Evolutionary conservation across 139 green algal species (phyloP), one percentile per base, ranked within the genome.

Genomic region (Monoraphidium neglectum): DNA sequence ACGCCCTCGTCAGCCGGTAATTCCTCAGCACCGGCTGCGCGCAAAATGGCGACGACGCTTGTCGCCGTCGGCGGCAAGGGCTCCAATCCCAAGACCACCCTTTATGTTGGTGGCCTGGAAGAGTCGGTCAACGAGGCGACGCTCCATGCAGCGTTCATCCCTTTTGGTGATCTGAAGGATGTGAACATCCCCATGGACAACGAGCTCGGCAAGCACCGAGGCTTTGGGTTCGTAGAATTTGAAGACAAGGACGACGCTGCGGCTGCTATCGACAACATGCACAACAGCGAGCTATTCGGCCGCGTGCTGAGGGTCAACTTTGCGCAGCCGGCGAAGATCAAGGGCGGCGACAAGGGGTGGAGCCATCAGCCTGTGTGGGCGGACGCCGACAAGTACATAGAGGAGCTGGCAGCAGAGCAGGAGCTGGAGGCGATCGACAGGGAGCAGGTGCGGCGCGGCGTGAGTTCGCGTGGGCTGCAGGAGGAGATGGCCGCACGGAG

Each of bases 131-230:
- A 90, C 66, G 95, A 98, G 62, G 87, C 87, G 2, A 89, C 90
- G 15, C 84, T 99, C 43, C 93, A 98, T 68, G 87, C 93, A 18
- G 95, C 95, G 0, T 99, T 99, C 83, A 88, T 99, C 30, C 95
- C 96, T 0, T 99, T 99, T 86, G 96, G 96, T 0, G 94, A 98
- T 24, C 89, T 99, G 61, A 98, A 98, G 80, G 95, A 98, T 72
- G 90, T 98, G 6, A 94, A 93, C 59, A 93, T 98, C 4, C 95
- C 95, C 0, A 68, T 99, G 38, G 95, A 98, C 70, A 88, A 98
- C 68, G 87, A 90, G 2, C 94, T 83, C 0, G 89, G 87, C 38
- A 85, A 83, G 68, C 81, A 89, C 68, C 47, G 77, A 30, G 75
- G 95, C 43, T 99, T 99, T 85, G 96, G 93, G 23, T 99, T 99